phyloP scores from a whole-genome alignment of 305 asterid species.

The Solanum chacoense region DNA sequence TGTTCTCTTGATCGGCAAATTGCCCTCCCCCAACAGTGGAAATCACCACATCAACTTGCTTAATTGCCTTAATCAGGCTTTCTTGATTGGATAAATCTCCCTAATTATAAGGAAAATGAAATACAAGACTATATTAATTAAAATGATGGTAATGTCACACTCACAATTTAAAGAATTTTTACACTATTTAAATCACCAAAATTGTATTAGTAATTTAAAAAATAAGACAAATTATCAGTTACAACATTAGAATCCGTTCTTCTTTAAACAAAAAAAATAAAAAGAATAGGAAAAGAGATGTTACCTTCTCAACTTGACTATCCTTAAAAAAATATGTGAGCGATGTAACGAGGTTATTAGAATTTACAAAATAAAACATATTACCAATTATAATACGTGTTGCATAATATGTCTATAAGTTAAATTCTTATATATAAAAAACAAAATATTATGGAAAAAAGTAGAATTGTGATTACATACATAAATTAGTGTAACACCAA shows the following conservation, averaged over 20 bases:
- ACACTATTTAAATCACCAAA: neutral
- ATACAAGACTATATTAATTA: neutral
- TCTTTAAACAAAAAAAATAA: neutral
- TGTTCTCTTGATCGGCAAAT: slow-evolving; percentile 35
- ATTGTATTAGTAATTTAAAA: neutral
- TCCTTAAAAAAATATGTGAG: neutral
- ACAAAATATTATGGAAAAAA: neutral
- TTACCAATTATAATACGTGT: neutral
- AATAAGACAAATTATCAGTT: neutral
- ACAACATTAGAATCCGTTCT: too few relatives aligned
- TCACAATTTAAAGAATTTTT: neutral
- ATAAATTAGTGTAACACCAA: slow-evolving; percentile 1
- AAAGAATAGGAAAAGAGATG: neutral
- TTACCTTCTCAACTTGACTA: neutral
- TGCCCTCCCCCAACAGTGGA: slow-evolving; percentile 35
- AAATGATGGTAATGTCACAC: neutral
- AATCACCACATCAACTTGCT: slow-evolving; percentile 53
- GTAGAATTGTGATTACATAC: neutral
- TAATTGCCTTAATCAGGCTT: slow-evolving; percentile 36
- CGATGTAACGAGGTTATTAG: neutral
- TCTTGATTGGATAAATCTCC: slow-evolving; percentile 41
- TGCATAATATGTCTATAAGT: neutral
- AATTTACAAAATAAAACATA: too few relatives aligned
- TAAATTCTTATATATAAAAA: neutral
- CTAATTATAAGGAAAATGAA: slow-evolving; percentile 6